Conservation (phyloP, 257 asterid genomes). For the Fraxinus excelsior region DNA sequence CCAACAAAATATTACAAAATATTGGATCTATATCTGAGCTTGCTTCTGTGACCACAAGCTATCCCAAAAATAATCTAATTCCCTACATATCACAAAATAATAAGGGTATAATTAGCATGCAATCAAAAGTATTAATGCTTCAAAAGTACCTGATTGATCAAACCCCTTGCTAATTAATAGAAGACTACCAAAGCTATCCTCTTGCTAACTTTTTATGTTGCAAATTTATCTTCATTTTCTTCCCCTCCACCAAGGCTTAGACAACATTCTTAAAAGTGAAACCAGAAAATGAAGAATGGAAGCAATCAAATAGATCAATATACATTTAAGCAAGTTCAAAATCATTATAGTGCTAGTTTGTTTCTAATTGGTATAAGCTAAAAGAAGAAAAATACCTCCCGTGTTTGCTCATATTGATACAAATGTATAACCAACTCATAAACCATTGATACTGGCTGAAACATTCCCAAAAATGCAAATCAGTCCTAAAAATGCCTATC, state of each 20-base stretch:
- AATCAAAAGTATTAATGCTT: too few relatives aligned
- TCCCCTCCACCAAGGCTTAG: background rate
- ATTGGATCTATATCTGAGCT: too few relatives aligned
- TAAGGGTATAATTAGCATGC: too few relatives aligned
- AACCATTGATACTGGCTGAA: constrained; percentile 19
- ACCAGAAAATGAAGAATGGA: constrained; percentile 11
- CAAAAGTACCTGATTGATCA: too few relatives aligned
- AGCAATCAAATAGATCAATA: constrained; percentile 37
- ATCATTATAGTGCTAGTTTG: constrained; percentile 31
- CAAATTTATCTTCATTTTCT: background rate
- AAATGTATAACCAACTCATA: constrained; percentile 15
- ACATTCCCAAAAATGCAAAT: constrained; percentile 14
- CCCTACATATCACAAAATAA: too few relatives aligned
- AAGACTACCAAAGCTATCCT: too few relatives aligned
- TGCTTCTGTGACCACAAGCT: too few relatives aligned
- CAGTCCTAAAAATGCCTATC: background rate
- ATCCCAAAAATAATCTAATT: too few relatives aligned
- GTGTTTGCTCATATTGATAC: background rate
- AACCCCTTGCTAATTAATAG: too few relatives aligned
- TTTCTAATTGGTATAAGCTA: background rate
- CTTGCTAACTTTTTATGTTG: background rate
- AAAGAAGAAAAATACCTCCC: too few relatives aligned
- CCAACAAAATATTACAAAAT: too few relatives aligned
- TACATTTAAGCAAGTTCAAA: constrained; percentile 34
- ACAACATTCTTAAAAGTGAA: background rate